These are phyloP conservation scores for Verticillium zaregamsianum DNA, from an alignment of 2,329 filamentous ascomycete genomes.

Conservation along the genomic window DNA sequence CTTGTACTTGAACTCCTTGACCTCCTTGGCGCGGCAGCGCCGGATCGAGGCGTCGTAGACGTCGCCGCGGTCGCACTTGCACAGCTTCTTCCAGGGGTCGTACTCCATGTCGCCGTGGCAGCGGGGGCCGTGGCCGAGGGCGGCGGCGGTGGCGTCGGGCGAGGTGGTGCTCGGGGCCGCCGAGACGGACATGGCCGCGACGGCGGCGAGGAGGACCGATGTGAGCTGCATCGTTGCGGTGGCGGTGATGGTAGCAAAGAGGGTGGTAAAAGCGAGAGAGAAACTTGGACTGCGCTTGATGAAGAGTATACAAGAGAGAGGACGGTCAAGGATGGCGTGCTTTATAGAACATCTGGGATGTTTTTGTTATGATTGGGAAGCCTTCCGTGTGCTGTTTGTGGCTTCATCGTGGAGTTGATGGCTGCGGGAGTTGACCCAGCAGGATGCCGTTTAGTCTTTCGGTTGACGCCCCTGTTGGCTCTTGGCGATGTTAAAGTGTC, in stretches of 20 bases:
- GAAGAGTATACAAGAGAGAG: not conserved
- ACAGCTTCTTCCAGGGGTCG: not conserved
- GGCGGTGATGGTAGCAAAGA: not conserved
- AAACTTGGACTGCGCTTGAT: not conserved
- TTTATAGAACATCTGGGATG: not conserved
- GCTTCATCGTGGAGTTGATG: not conserved
- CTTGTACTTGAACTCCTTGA: slow-evolving; percentile 1
- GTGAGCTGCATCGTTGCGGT: not conserved
- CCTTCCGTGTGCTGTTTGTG: not conserved
- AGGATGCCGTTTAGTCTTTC: not conserved
- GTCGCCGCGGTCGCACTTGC: slow-evolving; percentile 4
- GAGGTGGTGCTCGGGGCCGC: not conserved
- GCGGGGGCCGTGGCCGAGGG: not conserved
- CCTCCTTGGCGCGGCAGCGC: slow-evolving; percentile 1
- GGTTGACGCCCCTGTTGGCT: not conserved
- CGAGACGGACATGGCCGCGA: slow-evolving; percentile 1
- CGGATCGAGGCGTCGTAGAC: not conserved
- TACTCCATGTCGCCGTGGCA: slow-evolving; percentile 2
- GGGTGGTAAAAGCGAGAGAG: not conserved
- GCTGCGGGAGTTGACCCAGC: not conserved
- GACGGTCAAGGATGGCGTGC: not conserved
- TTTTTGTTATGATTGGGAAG: not conserved
- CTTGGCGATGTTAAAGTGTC: not conserved
- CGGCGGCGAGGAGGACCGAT: not conserved
- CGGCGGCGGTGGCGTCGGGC: not conserved